Evolutionary conservation across 2,329 filamentous ascomycete genomes (phyloP).

Genomic region (Pyrenophora teres): DNA sequence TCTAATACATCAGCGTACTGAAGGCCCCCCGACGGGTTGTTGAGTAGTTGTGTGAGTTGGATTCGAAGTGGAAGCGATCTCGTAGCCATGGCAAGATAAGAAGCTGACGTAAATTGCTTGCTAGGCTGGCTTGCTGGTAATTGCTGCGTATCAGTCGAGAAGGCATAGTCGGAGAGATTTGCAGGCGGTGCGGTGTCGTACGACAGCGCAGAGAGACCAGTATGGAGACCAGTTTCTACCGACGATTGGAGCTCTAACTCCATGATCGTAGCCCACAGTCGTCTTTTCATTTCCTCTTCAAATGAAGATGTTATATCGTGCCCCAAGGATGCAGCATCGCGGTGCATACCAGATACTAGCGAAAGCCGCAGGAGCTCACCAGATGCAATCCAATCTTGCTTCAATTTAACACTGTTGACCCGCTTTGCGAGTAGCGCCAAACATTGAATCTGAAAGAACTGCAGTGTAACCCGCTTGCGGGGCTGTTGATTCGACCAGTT

Average conservation of each 20-base stretch:
- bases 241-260: conserved; percentile 63
- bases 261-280: conserved; percentile 62
- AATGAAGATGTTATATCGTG: conserved; percentile 45
- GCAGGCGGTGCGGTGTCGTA: conserved; percentile 57
- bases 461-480: conserved; percentile 58
- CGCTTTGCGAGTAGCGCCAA: conserved; percentile 57
- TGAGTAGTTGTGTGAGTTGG: conserved; percentile 40
- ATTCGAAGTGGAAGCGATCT: conserved; percentile 39
- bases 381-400: conserved; percentile 58
- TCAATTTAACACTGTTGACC: conserved; percentile 57
- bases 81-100: conserved; percentile 32
- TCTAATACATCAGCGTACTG: conserved; percentile 42
- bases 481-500: conserved; percentile 52
- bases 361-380: conserved; percentile 59
- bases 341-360: conserved; percentile 60
- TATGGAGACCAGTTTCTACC: conserved; percentile 60
- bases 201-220: conserved; percentile 48
- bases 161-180: conserved; percentile 58
- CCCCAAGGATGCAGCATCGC: conserved; percentile 49
- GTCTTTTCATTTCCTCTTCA: conserved; percentile 59
- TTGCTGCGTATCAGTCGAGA: conserved; percentile 38
- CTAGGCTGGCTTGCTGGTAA: conserved; percentile 30
- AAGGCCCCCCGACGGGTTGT: conserved; percentile 36
- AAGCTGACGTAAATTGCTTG: conserved; percentile 38
- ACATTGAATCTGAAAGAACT: conserved; percentile 57